These are phyloP conservation scores for Vigna reflexopilosa DNA, from an alignment of 306 rosid genomes.

Conservation along the genomic window DNA sequence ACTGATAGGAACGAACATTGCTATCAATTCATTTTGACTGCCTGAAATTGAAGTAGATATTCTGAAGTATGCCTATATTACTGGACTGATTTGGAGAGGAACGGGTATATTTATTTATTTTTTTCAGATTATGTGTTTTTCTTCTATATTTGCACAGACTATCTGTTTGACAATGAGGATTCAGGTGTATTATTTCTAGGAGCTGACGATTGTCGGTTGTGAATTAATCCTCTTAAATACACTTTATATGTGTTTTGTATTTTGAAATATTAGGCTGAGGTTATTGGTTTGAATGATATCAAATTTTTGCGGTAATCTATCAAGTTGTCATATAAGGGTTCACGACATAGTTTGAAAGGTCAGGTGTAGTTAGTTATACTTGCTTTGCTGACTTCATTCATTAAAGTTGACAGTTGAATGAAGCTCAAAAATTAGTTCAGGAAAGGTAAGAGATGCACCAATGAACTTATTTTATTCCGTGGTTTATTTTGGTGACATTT, in stretches of 20 bases:
- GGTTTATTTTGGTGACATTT: slow-evolving; percentile 35
- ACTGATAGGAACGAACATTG: neutral
- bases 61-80: neutral
- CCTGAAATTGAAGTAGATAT: slow-evolving; percentile 5
- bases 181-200: slow-evolving; percentile 22
- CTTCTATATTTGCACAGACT: neutral
- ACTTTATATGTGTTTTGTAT: slow-evolving; percentile 11
- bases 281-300: slow-evolving; percentile 10
- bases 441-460: slow-evolving; percentile 7
- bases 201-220: slow-evolving; percentile 5
- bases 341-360: slow-evolving; percentile 31
- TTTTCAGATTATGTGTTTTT: slow-evolving; percentile 12
- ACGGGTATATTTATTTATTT: neutral
- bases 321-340: neutral
- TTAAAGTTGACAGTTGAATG: slow-evolving; percentile 24
- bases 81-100: slow-evolving; percentile 25
- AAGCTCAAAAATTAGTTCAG: slow-evolving; percentile 25
- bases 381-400: slow-evolving; percentile 32
- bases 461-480: neutral
- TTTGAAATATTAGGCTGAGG: slow-evolving; percentile 20
- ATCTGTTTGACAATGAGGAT: slow-evolving; percentile 25
- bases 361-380: slow-evolving; percentile 15
- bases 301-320: slow-evolving; percentile 16
- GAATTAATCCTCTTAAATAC: slow-evolving; percentile 30
- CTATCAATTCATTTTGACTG: neutral